phyloP scores from a whole-genome alignment of 495 filamentous ascomycete species.

The Amphirosellinia nigrospora region DNA sequence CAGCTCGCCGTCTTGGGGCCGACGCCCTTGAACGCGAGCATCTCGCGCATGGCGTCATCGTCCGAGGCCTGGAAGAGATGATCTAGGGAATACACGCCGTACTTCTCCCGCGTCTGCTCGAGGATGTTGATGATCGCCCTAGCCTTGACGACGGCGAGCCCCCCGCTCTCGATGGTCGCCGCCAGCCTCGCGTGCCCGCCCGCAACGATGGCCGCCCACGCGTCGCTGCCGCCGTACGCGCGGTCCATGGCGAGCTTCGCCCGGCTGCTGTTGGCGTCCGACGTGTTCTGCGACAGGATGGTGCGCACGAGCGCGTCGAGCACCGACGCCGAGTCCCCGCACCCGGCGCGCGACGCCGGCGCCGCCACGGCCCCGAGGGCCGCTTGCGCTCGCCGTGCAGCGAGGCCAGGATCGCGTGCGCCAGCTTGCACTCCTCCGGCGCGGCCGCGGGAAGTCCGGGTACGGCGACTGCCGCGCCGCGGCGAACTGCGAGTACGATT shows the following conservation, averaged over 20 bases:
- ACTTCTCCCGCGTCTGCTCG: conserved; percentile 69
- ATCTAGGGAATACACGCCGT: conserved; percentile 69
- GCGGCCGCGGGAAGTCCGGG: conserved; percentile 70
- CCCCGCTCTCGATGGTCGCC: conserved; percentile 75
- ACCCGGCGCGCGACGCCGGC: conserved; percentile 73
- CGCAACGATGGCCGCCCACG: conserved; percentile 73
- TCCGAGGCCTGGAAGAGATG: conserved; percentile 69
- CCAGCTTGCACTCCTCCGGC: conserved; percentile 72
- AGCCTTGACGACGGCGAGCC: conserved; percentile 74
- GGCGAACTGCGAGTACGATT: conserved; percentile 40
- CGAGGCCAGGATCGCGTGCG: conserved; percentile 66
- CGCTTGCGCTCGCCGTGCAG: conserved; percentile 72
- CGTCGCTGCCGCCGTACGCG: conserved; percentile 76
- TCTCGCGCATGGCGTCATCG: conserved; percentile 72
- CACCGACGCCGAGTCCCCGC: conserved; percentile 84
- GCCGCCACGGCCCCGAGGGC: conserved; percentile 50
- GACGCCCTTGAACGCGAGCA: conserved; percentile 79
- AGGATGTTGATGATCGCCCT: conserved; percentile 76
- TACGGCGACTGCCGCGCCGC: conserved; percentile 60
- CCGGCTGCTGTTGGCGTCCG: conserved; percentile 65
- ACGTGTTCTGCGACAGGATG: conserved; percentile 75
- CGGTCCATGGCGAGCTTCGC: conserved; percentile 75
- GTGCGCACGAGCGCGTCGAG: conserved; percentile 86
- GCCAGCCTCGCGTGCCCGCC: conserved; percentile 68
- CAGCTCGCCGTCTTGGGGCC: conserved; percentile 90